Base-by-base conservation (phyloP, 495 filamentous ascomycete species). In the Penicillium manginii region DNA sequence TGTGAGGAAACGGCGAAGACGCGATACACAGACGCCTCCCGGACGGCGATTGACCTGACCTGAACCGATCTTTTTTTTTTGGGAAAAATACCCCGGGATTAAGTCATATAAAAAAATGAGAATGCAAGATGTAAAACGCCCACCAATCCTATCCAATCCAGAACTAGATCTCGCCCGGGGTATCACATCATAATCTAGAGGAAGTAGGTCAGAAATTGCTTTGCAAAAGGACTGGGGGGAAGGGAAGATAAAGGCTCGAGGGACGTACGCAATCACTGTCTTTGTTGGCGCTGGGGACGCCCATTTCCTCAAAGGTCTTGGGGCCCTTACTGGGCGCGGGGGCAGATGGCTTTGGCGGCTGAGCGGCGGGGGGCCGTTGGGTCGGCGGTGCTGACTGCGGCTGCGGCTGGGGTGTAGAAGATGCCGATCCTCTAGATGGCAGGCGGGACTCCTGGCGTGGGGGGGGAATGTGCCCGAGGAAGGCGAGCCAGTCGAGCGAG, bases 221-320 rank as follows among this genome's bases (percentile, higher is more conserved):
- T 8, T 19, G 9, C 11, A 43, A 4, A 23, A 33, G 29, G 40
- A 26, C 17, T 47, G 39, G n/a, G 57, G 54, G 32, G 6, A 17
- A 40, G n/a, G 32, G 50, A 60, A 14, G n/a, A n/a, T n/a, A n/a
- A n/a, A 2, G 6, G 26, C 9, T 29, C 5, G 26, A 54, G 23
- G 32, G 39, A 83, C 93, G 85, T 88, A 97, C 94, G 74, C 94
- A 98, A 72, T 98, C 93, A 60, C 82, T 83, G 33, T 96, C 90
- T 58, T 88, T 82, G 70, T 91, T 90, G 29, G 80, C 86, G 62
- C 83, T 80, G 14, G 91, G 90, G 61, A 98, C 91, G 52, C 93
- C 93, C 94, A 98, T 98, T 68, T 93, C 92, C 67, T 97, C 93
- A 69, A 98, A 98, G 3, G 94, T 98, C 71, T 96, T 91, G 4